Evolutionary conservation across 768 basidiomycete genomes (phyloP).

Genomic region (Leccinum longicurvipes): DNA sequence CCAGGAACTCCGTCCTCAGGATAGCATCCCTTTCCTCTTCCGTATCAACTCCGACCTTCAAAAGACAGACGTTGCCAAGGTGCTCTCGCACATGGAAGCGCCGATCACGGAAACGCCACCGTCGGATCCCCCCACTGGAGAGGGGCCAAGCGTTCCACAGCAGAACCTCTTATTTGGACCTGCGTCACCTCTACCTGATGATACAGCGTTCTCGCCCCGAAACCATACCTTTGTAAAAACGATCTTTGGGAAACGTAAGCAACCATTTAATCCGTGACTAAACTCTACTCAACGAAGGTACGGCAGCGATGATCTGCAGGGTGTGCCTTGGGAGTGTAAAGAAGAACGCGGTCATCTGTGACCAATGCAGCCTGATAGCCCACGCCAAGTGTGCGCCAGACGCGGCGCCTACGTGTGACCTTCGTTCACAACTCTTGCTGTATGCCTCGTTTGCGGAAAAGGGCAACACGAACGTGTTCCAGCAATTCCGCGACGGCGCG

Average conservation of each 20-base stretch:
- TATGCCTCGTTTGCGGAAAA: conserved; percentile 78
- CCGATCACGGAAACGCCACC: conserved; percentile 36
- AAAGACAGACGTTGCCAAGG: conserved; percentile 61
- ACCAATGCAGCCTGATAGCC: conserved; percentile 84
- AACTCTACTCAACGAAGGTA: conserved; percentile 7
- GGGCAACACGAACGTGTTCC: conserved; percentile 54
- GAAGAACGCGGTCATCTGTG: conserved; percentile 84
- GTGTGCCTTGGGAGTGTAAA: conserved; percentile 79
- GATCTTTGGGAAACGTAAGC: conserved; percentile 87
- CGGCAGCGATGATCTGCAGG: conserved; percentile 78
- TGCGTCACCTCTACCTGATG: conserved; percentile 27
- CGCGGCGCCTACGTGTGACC: conserved; percentile 78
- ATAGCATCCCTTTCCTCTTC: conserved; percentile 92
- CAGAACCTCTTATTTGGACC: conserved; percentile 40
- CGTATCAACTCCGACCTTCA: conserved; percentile 86
- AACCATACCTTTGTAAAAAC: conserved; percentile 89
- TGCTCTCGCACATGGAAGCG: conserved; percentile 40
- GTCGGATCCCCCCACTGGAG: conserved; percentile 43
- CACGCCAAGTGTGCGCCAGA: conserved; percentile 74
- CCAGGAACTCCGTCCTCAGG: conserved; percentile 83
- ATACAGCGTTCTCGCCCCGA: conserved; percentile 50
- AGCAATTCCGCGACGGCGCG: conserved; percentile 49
- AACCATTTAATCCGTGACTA: not conserved
- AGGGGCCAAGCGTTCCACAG: conserved; percentile 36
- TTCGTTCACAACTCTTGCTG: conserved; percentile 73